These are phyloP conservation scores for Arthrobotrys sinensis DNA, from an alignment of 2,329 filamentous ascomycete genomes.

Conservation along the genomic window DNA sequence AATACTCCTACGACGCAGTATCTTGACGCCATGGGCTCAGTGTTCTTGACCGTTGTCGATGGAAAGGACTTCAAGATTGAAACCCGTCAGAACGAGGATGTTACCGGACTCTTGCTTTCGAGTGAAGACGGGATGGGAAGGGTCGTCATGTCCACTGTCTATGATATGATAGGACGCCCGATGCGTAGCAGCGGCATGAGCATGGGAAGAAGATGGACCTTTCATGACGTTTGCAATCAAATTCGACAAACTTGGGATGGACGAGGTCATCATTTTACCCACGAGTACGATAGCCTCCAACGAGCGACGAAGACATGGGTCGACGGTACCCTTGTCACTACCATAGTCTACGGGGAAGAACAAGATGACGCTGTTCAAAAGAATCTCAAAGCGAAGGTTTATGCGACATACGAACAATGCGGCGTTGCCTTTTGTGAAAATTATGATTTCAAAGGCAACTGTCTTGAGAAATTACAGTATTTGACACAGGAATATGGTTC, in stretches of 20 bases:
- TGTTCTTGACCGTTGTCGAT: neutral
- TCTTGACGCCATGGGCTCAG: slow-evolving; percentile 3
- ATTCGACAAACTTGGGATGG: neutral
- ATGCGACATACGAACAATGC: slow-evolving; percentile 37
- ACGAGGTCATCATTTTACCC: neutral
- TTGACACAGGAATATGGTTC: slow-evolving; percentile 13
- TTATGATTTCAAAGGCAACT: slow-evolving; percentile 62
- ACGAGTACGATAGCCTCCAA: neutral
- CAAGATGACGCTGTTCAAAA: neutral
- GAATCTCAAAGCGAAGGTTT: slow-evolving; percentile 13
- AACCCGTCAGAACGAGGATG: neutral
- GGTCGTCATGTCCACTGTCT: neutral
- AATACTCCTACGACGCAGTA: slow-evolving; percentile 26
- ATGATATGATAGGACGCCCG: slow-evolving; percentile 26
- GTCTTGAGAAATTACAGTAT: neutral
- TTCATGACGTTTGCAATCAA: neutral
- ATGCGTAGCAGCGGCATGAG: slow-evolving; percentile 25
- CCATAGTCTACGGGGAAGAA: neutral
- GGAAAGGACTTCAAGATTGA: neutral
- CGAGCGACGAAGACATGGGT: neutral
- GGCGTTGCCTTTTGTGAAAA: neutral
- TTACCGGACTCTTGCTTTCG: neutral
- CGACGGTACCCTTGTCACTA: neutral
- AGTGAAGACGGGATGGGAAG: slow-evolving; percentile 20
- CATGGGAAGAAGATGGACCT: neutral